Evolutionary conservation across 2,329 filamentous ascomycete species (phyloP), one percentile per base, ranked within the genome.

Genomic region (Exophiala sp.): DNA sequence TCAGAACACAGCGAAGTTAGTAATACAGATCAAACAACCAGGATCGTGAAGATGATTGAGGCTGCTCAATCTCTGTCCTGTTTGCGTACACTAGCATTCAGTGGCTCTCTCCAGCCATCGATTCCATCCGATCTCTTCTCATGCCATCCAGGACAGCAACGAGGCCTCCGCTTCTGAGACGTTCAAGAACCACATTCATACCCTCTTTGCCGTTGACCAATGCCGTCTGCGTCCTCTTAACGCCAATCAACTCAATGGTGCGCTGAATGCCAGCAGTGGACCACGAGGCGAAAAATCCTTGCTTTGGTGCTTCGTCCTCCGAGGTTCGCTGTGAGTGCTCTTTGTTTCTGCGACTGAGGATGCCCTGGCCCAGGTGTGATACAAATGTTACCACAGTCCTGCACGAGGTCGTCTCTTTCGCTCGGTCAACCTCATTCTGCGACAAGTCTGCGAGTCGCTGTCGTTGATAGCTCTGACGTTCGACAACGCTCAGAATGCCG

Each of bases 91-190:
- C 18, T 16, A 20, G 68, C 24, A 69, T 68, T 70, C 71, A 74
- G 11, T 69, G 66, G 5, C 71, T 68, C 14, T 75, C 70, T 39
- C 44, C 56, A 20, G 50, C 68, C 63, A 47, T 67, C 65, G 62
- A 81, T 77, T 38, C 79, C 52, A 60, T 50, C 12, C 60, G 75
- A 65, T 88, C 85, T 62, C 76, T 73, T 47, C 83, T 75, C 85
- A 88, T 88, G 24, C 84, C 85, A 60, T 88, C 85, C 29, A 89
- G 71, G n/a, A 88, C 86, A 18, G 72, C 84, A 12, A 87, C 83
- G 14, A 89, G 72, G 0, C 86, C 86, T 36, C 85, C 85, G 54
- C 77, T 75, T 50, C 86, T 75, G 66, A 89, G 69, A 34, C 83
- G 72, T 65, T 84, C 80, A 6, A 86, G 72, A 18, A 86, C 83